Conservation (phyloP, 140 eudicot species). For the Senecio squalidus region DNA sequence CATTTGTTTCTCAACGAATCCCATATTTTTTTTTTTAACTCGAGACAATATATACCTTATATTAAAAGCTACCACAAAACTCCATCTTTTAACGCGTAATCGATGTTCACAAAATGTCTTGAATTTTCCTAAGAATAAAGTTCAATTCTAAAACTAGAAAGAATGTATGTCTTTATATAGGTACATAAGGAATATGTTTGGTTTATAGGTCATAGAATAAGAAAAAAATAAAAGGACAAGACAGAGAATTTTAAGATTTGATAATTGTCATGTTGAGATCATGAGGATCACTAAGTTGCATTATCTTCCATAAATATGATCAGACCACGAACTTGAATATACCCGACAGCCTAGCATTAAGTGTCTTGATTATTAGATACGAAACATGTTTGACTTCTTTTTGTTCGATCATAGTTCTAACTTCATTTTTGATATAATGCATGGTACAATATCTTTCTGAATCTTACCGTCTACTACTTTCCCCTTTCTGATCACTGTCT, state of each 20-base stretch:
- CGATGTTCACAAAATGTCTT: no score
- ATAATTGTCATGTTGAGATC: constrained; percentile 39
- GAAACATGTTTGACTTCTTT: constrained; percentile 20
- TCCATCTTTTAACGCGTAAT: constrained; percentile 15
- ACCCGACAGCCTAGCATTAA: constrained; percentile 34
- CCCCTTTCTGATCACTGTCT: no score
- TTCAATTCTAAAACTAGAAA: no score
- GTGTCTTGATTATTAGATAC: constrained; percentile 20
- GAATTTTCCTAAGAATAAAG: no score
- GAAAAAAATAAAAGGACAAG: neutral
- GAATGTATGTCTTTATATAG: no score
- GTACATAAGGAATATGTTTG: constrained; percentile 1
- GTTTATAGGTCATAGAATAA: constrained; percentile 21
- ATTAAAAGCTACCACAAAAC: constrained; percentile 34
- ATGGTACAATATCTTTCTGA: no score
- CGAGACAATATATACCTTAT: constrained; percentile 22
- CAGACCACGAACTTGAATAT: constrained; percentile 28
- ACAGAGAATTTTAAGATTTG: constrained; percentile 14
- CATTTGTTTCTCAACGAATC: constrained; percentile 59
- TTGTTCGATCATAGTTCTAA: no score
- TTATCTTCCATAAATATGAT: constrained; percentile 28
- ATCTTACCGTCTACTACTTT: no score
- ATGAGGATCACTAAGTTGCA: constrained; percentile 67
- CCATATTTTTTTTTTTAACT: constrained; percentile 66
- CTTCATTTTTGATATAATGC: no score